Conservation (phyloP, 768 basidiomycete genomes). For the Kwoniella europaea region DNA sequence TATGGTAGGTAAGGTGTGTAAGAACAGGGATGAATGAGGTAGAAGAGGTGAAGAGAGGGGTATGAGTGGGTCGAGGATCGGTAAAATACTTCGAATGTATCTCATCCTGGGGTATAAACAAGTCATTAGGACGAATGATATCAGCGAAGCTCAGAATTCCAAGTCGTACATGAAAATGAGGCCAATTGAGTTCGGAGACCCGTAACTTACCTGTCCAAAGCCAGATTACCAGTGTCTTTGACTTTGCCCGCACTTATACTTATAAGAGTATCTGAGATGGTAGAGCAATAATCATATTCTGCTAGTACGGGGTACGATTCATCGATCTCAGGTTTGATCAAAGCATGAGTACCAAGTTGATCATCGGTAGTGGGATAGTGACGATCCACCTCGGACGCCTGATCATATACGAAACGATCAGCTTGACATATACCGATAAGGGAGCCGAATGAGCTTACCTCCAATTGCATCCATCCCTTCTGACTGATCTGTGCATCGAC, state of each 20-base stretch:
- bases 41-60: conserved; percentile 61
- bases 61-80: conserved; percentile 64
- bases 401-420: background rate
- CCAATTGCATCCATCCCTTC: conserved; percentile 56
- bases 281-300: conserved; percentile 15
- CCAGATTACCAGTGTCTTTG: conserved; percentile 7
- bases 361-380: conserved; percentile 53
- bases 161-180: background rate
- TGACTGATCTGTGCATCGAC: conserved; percentile 64
- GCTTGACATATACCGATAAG: background rate
- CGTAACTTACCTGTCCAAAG: conserved; percentile 1
- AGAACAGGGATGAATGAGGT: conserved; percentile 63
- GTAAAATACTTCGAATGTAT: conserved; percentile 40
- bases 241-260: background rate
- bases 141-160: background rate
- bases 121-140: too few species aligned
- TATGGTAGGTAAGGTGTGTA: conserved; percentile 75
- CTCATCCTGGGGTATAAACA: conserved; percentile 16
- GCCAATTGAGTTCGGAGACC: background rate
- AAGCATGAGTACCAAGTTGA: conserved; percentile 32
- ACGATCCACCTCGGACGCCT: conserved; percentile 55
- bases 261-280: conserved; percentile 20
- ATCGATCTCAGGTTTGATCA: conserved; percentile 37
- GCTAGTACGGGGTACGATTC: conserved; percentile 32
- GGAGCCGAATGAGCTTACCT: conserved; percentile 34